Evolutionary conservation across 2,329 filamentous ascomycete genomes (phyloP), one percentile per base, ranked within the genome.

Genomic region (Stagonosporopsis vannaccii): DNA sequence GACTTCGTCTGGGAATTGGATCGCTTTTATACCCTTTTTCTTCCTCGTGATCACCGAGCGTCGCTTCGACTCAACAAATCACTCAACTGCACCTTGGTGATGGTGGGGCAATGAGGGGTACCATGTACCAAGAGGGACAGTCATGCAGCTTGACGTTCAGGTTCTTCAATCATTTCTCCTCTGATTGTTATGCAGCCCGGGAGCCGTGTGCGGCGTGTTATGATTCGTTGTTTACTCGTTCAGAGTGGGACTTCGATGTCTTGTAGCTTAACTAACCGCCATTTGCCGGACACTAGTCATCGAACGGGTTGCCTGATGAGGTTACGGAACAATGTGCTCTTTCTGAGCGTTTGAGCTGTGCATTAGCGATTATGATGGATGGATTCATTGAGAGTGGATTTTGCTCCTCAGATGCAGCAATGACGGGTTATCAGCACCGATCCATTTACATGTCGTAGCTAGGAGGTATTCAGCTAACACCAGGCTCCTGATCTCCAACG

Each of bases 21-120:
- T n/a, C n/a, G n/a, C n/a, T 22, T 56, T 51, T 56, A 51, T 51
- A 56, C 41, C 41, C 11, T 6, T 1, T 17, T 5, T 17, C 22
- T 32, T 39, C 11, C 12, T 19, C 12, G 35, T 19, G 17, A 20
- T 3, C 15, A 12, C 46, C 52, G 41, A 42, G 28, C 40, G 15
- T 30, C 9, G 40, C 22, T 28, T 25, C 19, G 19, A 22, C 25
- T 44, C 41, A 47, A 51, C 37, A 56, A 56, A 46, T 56, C 41
- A 36, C 53, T 56, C 53, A 51, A 46, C 37, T 39, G 43, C 53
- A 36, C 11, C 28, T 33, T 28, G 41, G 26, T 47, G 30, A 37
- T 36, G 30, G 53, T 48, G 47, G 53, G 53, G 53, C 36, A 56
- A 20, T 46, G 53, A 56, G 53, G 53, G 53, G 53, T 39, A 46